These are phyloP conservation scores for Ganoderma multipileum DNA, from an alignment of 1,284 basidiomycete genomes.

Conservation along the genomic window DNA sequence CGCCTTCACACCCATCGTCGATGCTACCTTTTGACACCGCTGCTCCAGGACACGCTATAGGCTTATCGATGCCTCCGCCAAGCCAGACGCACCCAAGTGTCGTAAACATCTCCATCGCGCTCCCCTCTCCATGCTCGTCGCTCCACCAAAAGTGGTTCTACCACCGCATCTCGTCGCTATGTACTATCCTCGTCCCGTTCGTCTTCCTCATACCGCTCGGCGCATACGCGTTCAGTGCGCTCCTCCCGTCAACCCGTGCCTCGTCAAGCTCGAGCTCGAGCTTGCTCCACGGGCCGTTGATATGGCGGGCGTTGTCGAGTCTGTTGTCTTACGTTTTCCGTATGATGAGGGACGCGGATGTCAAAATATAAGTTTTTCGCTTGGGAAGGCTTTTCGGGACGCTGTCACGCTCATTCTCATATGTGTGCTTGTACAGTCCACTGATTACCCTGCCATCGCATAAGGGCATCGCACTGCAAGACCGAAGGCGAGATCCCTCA, in stretches of 20 bases:
- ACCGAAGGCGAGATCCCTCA: too few species aligned
- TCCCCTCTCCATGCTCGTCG: not conserved
- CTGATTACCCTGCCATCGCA: too few species aligned
- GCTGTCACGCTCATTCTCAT: too few species aligned
- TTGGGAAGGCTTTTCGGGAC: too few species aligned
- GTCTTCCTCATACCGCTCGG: not conserved
- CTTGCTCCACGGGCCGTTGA: not conserved
- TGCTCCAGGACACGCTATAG: not conserved
- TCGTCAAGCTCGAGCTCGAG: not conserved
- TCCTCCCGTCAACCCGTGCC: not conserved
- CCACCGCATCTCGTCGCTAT: not conserved
- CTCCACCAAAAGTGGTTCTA: not conserved
- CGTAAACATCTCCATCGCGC: conserved; percentile 7
- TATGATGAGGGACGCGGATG: not conserved
- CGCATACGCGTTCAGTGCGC: not conserved
- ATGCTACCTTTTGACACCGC: not conserved
- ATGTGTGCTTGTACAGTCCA: too few species aligned
- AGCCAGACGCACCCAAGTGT: not conserved
- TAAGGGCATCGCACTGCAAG: too few species aligned
- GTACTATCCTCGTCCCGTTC: not conserved
- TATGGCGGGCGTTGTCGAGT: not conserved
- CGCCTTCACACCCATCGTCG: not conserved
- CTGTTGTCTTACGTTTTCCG: not conserved
- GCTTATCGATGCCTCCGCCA: not conserved
- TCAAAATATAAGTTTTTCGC: conserved; percentile 3